Evolutionary conservation across 352 stramenopile genomes (phyloP).

Genomic region (Sclerospora graminicola): DNA sequence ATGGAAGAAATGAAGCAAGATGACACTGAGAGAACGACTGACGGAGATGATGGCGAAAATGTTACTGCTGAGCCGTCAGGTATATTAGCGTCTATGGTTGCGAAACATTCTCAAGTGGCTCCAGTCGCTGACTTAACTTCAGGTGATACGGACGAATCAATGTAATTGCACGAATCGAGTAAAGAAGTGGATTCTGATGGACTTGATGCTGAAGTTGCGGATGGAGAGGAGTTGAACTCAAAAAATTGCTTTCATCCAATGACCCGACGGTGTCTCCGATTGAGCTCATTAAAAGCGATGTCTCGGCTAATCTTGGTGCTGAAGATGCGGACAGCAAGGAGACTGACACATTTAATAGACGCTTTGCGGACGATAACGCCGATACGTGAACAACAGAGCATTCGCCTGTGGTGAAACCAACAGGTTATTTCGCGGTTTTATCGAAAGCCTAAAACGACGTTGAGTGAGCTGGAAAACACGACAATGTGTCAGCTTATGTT

Average conservation of each 20-base stretch:
- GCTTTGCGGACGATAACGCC: slow-evolving; percentile 12
- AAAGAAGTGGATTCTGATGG: slow-evolving; percentile 6
- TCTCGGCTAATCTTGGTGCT: slow-evolving; percentile 10
- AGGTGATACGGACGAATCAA: slow-evolving; percentile 6
- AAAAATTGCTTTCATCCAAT: slow-evolving; percentile 8
- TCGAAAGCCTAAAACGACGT: slow-evolving; percentile 9
- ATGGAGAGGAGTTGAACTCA: slow-evolving; percentile 15
- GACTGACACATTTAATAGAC: slow-evolving; percentile 12
- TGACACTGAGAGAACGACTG: slow-evolving; percentile 1
- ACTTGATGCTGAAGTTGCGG: slow-evolving; percentile 14
- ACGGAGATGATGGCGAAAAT: not conserved
- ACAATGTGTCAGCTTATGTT: not conserved
- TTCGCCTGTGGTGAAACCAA: slow-evolving; percentile 4
- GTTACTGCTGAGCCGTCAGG: slow-evolving; percentile 5
- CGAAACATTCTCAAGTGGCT: slow-evolving; percentile 10
- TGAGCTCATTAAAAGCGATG: slow-evolving; percentile 4
- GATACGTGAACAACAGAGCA: slow-evolving; percentile 6
- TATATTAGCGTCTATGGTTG: slow-evolving; percentile 19
- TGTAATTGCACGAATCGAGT: slow-evolving; percentile 13
- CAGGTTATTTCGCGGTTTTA: slow-evolving; percentile 24
- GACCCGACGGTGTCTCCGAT: slow-evolving; percentile 4
- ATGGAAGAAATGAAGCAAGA: slow-evolving; percentile 2
- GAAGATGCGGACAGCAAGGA: slow-evolving; percentile 24
- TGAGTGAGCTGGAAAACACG: not conserved
- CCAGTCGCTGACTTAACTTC: not conserved